phyloP scores from a whole-genome alignment of 2,329 filamentous ascomycete species.

The Ascochyta koolunga region DNA sequence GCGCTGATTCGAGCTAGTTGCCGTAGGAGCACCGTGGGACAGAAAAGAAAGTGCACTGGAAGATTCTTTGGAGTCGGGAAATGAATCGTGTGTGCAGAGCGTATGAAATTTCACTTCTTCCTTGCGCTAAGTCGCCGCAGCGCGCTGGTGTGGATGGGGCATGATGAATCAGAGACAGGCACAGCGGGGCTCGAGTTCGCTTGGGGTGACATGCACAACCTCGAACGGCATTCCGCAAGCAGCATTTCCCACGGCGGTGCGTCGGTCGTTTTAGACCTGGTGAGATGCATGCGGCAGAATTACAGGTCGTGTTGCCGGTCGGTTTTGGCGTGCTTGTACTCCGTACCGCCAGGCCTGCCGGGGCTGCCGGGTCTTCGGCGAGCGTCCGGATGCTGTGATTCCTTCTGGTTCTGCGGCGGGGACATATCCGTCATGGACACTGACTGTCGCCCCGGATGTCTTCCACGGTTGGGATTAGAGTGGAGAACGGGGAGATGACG shows the following conservation, averaged over 20 bases:
- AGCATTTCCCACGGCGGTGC: conserved; percentile 7
- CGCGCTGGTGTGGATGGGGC: neutral
- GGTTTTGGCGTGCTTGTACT: neutral
- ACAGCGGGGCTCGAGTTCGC: conserved; percentile 7
- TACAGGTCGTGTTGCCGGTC: neutral
- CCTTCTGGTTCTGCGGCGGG: conserved; percentile 8
- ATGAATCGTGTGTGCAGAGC: conserved; percentile 8
- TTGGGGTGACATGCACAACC: conserved; percentile 6
- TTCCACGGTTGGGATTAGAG: conserved; percentile 2
- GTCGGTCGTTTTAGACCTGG: conserved; percentile 5
- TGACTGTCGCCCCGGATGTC: neutral
- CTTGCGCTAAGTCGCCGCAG: neutral
- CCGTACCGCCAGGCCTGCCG: neutral
- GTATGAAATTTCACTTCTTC: conserved; percentile 5
- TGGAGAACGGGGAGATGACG: conserved; percentile 11
- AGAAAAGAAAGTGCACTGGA: neutral
- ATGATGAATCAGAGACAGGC: conserved; percentile 6
- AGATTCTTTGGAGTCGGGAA: conserved; percentile 1
- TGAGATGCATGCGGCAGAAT: conserved; percentile 18
- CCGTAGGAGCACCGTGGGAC: conserved; percentile 10
- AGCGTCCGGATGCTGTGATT: conserved; percentile 14
- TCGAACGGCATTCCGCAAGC: conserved; percentile 8
- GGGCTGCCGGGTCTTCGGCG: conserved; percentile 10
- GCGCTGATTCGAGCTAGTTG: conserved; percentile 7
- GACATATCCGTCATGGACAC: conserved; percentile 5